These are phyloP conservation scores for Boletales sp. DNA, from an alignment of 768 basidiomycete species.

Conservation along the genomic window DNA sequence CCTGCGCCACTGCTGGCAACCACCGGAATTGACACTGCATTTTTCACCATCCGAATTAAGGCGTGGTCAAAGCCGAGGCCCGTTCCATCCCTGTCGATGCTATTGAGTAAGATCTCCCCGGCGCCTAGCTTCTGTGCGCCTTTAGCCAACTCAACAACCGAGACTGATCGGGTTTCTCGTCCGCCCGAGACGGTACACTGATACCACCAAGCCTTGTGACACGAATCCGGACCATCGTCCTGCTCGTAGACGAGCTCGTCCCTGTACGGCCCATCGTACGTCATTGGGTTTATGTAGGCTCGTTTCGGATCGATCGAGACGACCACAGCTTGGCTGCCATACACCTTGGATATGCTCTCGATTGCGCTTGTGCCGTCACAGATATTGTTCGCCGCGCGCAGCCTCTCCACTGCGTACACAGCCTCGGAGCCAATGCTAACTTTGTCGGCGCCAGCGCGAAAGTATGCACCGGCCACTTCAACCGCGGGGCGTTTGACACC, in stretches of 20 bases:
- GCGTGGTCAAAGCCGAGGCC: constrained; percentile 90
- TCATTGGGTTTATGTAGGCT: constrained; percentile 65
- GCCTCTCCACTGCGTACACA: constrained; percentile 86
- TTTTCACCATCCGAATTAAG: constrained; percentile 71
- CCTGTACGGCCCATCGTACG: constrained; percentile 67
- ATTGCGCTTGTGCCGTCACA: constrained; percentile 81
- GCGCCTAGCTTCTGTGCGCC: constrained; percentile 92
- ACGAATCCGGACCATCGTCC: constrained; percentile 47
- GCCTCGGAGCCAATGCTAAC: constrained; percentile 97
- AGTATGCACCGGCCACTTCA: constrained; percentile 94
- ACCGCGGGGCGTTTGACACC: constrained; percentile 82
- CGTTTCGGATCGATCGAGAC: constrained; percentile 94
- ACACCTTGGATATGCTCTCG: constrained; percentile 84
- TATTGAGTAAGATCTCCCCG: constrained; percentile 92
- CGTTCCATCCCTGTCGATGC: constrained; percentile 94
- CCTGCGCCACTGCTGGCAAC: constrained; percentile 96
- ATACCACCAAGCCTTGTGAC: constrained; percentile 93
- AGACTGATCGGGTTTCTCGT: constrained; percentile 75
- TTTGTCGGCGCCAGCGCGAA: constrained; percentile 97
- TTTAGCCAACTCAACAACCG: constrained; percentile 85
- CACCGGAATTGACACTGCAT: constrained; percentile 81
- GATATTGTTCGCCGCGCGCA: constrained; percentile 48
- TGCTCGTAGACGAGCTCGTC: constrained; percentile 54
- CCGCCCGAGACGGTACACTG: constrained; percentile 97
- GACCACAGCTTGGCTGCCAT: constrained; percentile 96